Evolutionary conservation across 257 asterid genomes (phyloP).

Genomic region (Solanum lignicaule): DNA sequence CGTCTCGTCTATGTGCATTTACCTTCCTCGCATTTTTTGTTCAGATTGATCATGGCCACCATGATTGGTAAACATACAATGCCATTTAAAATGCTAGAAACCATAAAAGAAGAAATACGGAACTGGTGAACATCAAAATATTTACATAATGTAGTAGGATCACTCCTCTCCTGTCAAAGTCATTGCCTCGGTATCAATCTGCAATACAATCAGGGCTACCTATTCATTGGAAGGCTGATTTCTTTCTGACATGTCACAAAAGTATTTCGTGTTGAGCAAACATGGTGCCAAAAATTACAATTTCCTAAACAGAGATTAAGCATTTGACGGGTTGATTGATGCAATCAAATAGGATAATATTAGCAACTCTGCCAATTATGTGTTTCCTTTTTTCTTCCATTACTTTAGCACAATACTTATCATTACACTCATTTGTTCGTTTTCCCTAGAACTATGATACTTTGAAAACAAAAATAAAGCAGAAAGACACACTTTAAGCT

Average conservation of each 20-base stretch:
- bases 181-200: not conserved
- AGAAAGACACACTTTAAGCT: not conserved
- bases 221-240: not conserved
- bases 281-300: not conserved
- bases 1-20: not conserved
- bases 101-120: not conserved
- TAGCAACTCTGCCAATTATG: not conserved
- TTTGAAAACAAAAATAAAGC: not conserved
- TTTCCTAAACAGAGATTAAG: not conserved
- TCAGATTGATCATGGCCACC: not conserved
- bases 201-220: not conserved
- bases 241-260: not conserved
- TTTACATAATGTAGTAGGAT: not conserved
- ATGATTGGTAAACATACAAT: not conserved
- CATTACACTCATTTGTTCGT: not conserved
- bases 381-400: not conserved
- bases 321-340: not conserved
- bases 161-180: not conserved
- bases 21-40: not conserved
- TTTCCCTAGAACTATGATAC: not conserved
- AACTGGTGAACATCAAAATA: not conserved
- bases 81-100: not conserved
- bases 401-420: not conserved
- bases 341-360: not conserved
- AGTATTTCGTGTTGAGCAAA: not conserved